Evolutionary conservation across 441 rosid genomes (phyloP).

Genomic region (Populus hybrid): DNA sequence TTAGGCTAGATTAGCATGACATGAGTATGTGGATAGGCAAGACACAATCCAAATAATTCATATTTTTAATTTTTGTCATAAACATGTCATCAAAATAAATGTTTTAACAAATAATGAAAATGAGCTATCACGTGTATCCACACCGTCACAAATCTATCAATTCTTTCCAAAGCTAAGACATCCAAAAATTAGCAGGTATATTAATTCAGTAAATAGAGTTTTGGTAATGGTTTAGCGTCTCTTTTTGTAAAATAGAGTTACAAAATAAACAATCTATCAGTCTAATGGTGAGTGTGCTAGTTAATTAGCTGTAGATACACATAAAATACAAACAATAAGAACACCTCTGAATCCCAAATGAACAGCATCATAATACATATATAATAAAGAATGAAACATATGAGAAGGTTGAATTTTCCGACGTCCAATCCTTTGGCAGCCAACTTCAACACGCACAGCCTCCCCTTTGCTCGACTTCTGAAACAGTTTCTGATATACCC

Average conservation of each 20-base stretch:
- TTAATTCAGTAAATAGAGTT: not conserved
- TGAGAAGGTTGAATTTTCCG: not conserved
- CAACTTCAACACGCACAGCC: constrained; percentile 70
- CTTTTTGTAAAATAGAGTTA: not conserved
- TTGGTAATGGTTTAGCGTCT: not conserved
- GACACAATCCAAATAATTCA: no score
- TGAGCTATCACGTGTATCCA: no score
- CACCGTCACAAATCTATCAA: no score
- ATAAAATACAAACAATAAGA: not conserved
- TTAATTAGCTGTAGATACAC: not conserved
- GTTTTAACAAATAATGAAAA: no score
- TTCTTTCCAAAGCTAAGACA: no score
- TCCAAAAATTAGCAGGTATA: no score
- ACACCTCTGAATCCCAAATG: not conserved
- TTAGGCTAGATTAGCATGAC: no score
- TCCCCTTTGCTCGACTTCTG: constrained; percentile 81
- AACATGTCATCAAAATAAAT: no score
- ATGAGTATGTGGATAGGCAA: no score
- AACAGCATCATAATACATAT: not conserved
- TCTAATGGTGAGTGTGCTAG: not conserved
- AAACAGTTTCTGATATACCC: constrained; percentile 68
- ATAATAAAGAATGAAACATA: constrained; percentile 15
- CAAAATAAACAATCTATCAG: not conserved
- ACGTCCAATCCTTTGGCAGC: constrained; percentile 2
- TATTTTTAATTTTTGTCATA: no score